Evolutionary conservation across 2,329 filamentous ascomycete species (phyloP).

Genomic region (Sclerotinia subarctica): DNA sequence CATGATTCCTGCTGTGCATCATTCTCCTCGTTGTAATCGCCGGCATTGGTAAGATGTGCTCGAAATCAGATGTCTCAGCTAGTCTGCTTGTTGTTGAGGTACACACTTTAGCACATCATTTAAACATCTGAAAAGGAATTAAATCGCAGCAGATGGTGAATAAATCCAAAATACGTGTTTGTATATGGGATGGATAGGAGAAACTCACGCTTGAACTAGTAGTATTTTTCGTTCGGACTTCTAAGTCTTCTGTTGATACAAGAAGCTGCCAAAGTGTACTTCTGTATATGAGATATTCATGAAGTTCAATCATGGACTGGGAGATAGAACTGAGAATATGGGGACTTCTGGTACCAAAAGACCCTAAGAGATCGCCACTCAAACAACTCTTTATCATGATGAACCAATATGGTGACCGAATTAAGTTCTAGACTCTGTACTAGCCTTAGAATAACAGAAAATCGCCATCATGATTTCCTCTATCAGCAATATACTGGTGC

Average conservation of each 20-base stretch:
- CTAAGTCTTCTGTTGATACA: neutral
- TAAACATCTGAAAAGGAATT: neutral
- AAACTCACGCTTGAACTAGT: neutral
- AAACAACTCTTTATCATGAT: neutral
- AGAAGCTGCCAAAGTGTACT: neutral
- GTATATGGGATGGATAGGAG: neutral
- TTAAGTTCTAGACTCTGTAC: neutral
- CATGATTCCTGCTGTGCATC: neutral
- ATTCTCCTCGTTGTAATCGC: neutral
- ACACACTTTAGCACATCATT: slow-evolving; percentile 5
- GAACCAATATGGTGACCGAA: neutral
- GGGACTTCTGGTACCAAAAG: neutral
- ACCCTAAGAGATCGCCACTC: neutral
- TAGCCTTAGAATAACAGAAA: neutral
- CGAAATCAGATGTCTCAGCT: neutral
- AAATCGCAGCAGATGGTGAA: no score
- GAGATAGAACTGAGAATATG: neutral
- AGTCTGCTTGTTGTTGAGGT: neutral
- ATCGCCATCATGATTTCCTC: neutral
- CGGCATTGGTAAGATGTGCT: neutral
- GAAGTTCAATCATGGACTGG: neutral
- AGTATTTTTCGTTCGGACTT: neutral
- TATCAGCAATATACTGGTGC: neutral
- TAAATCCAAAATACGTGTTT: neutral
- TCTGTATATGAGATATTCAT: neutral